phyloP scores from a whole-genome alignment of 1,284 basidiomycete genomes.

The Spongispora temasekensis region DNA sequence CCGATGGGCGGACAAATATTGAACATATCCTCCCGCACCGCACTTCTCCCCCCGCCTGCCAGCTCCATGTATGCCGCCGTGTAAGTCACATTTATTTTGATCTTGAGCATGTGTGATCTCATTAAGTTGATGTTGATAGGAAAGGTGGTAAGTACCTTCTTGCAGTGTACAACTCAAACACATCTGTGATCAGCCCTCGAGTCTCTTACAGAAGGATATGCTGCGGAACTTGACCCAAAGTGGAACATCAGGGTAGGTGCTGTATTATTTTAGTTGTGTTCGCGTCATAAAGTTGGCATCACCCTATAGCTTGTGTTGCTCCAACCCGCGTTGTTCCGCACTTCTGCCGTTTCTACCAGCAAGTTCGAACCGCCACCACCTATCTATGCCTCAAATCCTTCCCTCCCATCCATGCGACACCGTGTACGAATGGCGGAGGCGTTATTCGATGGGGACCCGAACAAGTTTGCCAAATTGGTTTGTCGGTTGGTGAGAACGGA shows the following conservation, averaged over 20 bases:
- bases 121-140: slow-evolving; percentile 20
- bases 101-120: neutral
- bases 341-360: slow-evolving; percentile 13
- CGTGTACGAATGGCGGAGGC: slow-evolving; percentile 17
- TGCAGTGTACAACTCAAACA: too few species aligned
- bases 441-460: slow-evolving; percentile 27
- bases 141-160: slow-evolving; percentile 22
- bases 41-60: slow-evolving; percentile 26
- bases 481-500: slow-evolving; percentile 20
- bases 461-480: slow-evolving; percentile 25
- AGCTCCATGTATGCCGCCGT: slow-evolving; percentile 19
- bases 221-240: slow-evolving; percentile 26
- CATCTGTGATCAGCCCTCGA: slow-evolving; percentile 33
- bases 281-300: too few species aligned
- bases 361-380: slow-evolving; percentile 15
- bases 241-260: slow-evolving; percentile 31
- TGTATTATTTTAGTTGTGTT: too few species aligned
- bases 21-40: slow-evolving; percentile 31
- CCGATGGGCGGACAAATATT: slow-evolving; percentile 28
- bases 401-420: slow-evolving; percentile 27
- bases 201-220: slow-evolving; percentile 29
- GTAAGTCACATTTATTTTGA: slow-evolving; percentile 16
- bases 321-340: slow-evolving; percentile 30
- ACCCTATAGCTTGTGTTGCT: slow-evolving; percentile 24
- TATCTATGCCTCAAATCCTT: slow-evolving; percentile 26